Percentiles rank a stretch among this genome's conserved stretches.
Conservation (phyloP, 75 land plant species). For the Cunninghamia lanceolata region DNA sequence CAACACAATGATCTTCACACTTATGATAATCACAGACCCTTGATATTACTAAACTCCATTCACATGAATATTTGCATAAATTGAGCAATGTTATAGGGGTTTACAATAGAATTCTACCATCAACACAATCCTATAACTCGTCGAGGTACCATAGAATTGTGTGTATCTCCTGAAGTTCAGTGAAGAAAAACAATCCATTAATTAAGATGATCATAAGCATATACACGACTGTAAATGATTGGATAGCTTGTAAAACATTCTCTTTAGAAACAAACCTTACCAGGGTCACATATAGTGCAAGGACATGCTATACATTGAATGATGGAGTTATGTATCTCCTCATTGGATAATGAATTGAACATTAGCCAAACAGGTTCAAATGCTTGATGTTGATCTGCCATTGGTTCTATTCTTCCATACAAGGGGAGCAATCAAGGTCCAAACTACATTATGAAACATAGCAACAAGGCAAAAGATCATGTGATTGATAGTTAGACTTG, state of each 20-base stretch:
- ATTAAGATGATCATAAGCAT: no score
- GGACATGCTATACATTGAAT: slow-evolving; percentile 1
- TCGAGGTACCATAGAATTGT: no score
- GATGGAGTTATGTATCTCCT: not conserved
- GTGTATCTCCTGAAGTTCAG: no score
- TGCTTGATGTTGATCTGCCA: not conserved
- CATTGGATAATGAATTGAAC: not conserved
- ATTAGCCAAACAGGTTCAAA: not conserved
- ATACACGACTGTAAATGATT: not conserved
- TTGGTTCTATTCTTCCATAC: slow-evolving; percentile 41
- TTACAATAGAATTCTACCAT: no score
- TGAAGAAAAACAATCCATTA: no score
- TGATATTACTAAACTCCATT: no score
- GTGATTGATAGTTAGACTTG: not conserved
- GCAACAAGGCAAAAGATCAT: not conserved
- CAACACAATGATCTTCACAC: no score
- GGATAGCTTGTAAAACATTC: not conserved
- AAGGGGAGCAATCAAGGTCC: slow-evolving; percentile 67
- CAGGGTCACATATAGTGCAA: not conserved
- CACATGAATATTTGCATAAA: no score
- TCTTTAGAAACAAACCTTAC: not conserved
- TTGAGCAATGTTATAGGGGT: no score
- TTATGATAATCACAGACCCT: no score
- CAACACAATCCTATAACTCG: no score
- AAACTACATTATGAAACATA: slow-evolving; percentile 47